Evolutionary conservation across 2,329 filamentous ascomycete species (phyloP).

Genomic region (Penicillium sp.): DNA sequence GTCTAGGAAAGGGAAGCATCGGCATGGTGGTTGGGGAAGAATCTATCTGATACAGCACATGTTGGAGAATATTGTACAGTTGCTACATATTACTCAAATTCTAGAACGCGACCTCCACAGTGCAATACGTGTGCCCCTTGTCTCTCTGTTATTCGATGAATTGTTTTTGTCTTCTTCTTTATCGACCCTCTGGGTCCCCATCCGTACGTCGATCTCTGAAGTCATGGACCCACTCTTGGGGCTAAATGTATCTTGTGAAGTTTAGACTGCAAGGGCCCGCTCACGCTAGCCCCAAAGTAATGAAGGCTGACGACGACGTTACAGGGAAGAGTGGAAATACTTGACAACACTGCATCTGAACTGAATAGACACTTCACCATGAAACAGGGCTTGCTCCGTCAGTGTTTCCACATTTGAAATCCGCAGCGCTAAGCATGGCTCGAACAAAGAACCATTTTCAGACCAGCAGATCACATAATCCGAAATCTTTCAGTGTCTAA

Average conservation of each 20-base stretch:
- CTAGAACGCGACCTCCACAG: not conserved
- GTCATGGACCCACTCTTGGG: constrained; percentile 9
- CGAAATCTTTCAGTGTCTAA: not conserved
- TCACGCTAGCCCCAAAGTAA: not conserved
- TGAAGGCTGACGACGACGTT: constrained; percentile 18
- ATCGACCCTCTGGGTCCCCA: not conserved
- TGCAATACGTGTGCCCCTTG: not conserved
- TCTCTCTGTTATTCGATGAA: not conserved
- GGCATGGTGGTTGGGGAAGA: not conserved
- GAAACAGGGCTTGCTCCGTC: not conserved
- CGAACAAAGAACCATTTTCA: not conserved
- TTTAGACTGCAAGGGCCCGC: constrained; percentile 12
- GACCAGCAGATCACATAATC: not conserved
- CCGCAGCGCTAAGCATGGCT: not conserved
- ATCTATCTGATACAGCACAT: not conserved
- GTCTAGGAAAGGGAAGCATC: constrained; percentile 6
- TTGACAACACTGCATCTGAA: not conserved
- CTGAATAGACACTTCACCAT: not conserved
- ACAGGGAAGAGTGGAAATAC: not conserved
- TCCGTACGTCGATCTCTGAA: constrained; percentile 1
- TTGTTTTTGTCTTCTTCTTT: not conserved
- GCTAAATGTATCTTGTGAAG: constrained; percentile 9
- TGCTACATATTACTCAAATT: not conserved
- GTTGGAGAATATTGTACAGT: not conserved
- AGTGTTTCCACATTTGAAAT: not conserved